phyloP scores from a whole-genome alignment of 179 eudicot genomes.

The Corrigiola litoralis region DNA sequence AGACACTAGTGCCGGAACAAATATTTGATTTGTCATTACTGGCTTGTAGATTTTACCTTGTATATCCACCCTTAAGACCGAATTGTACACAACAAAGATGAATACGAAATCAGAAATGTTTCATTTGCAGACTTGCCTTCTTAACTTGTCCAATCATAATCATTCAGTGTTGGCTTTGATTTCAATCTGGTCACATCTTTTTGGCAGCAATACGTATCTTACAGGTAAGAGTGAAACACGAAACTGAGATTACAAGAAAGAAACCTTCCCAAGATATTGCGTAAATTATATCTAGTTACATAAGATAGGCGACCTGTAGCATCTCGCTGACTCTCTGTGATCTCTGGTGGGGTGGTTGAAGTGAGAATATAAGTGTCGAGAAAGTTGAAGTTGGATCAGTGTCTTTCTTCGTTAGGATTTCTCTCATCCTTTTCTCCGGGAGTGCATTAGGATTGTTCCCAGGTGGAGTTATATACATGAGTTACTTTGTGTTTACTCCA shows the following conservation, averaged over 20 bases:
- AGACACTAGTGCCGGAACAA: background rate
- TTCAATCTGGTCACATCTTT: background rate
- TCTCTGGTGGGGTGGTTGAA: constrained; percentile 10
- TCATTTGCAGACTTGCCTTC: no score
- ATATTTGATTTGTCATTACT: background rate
- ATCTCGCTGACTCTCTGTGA: constrained; percentile 9
- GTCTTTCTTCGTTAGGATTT: background rate
- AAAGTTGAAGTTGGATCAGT: constrained; percentile 7
- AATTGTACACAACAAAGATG: constrained; percentile 4
- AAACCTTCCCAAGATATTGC: constrained; percentile 7
- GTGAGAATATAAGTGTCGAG: background rate
- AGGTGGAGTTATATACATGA: background rate
- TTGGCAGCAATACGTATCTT: background rate
- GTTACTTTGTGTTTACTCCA: background rate
- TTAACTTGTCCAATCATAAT: background rate
- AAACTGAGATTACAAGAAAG: constrained; percentile 8
- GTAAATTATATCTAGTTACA: constrained; percentile 1
- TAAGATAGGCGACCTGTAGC: background rate
- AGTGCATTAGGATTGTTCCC: background rate
- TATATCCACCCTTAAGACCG: constrained; percentile 1
- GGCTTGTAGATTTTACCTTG: constrained; percentile 4
- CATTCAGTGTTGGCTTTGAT: no score
- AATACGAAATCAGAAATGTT: no score
- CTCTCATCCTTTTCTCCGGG: background rate
- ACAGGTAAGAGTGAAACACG: constrained; percentile 3